Evolutionary conservation across 495 filamentous ascomycete genomes (phyloP), one percentile per base, ranked within the genome.

Genomic region (Penicillium nucicola): DNA sequence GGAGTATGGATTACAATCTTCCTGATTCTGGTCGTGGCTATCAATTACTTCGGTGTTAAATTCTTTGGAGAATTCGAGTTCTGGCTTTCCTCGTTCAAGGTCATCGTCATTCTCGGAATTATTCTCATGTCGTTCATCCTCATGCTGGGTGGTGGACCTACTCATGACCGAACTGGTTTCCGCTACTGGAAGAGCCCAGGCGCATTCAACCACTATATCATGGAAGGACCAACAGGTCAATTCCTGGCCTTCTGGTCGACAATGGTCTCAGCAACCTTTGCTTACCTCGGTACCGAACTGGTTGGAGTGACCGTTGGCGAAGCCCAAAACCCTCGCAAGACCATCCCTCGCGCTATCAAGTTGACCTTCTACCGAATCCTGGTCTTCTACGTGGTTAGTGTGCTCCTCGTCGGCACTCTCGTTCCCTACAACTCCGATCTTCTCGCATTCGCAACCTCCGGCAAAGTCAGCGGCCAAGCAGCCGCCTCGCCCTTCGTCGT

Each of bases 51-150:
- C 40, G 77, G 77, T 5, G 83, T 92, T 10, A 60, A 62, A 3
- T 87, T 86, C 70, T 90, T 89, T 50, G 88, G 88, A 33, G 88
- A 92, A 68, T 81, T 87, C 50, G 87, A 92, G 60, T 92, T 91
- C 65, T 90, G 86, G 86, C 82, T 92, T 39, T 86, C 81, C 3
- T 77, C 79, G 40, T 76, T 89, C 71, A 92, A 92, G 57, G 82
- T 90, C 14, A 56, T 90, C 19, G 82, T 86, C 42, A 89, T 91
- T 39, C 42, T 88, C 43, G 87, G 83, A 28, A 68, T 88, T 30
- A 81, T 74, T 80, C 54, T 88, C 13, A 65, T 85, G 10, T 83
- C 82, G n/a, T 74, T 90, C 62, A 78, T 89, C 52, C 72, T 85
- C 35, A 83, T 84, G 35, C 72, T 85, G 17, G 90, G 90, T 36